Evolutionary conservation across 805 yeast genomes (phyloP), one percentile per base, ranked within the genome.

Genomic region (Pichia exigua): DNA sequence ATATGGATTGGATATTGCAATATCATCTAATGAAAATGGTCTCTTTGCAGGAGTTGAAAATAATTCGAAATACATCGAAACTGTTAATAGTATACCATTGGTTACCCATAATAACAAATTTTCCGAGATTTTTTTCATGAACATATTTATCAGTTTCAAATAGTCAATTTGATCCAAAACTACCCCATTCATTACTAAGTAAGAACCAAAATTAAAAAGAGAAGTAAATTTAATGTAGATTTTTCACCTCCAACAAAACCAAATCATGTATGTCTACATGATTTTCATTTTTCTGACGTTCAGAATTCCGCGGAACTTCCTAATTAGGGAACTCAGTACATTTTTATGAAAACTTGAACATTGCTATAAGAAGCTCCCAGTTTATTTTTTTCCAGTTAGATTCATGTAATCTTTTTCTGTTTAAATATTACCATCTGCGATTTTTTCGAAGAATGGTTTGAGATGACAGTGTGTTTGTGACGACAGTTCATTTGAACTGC

Each of bases 1-100:
- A 56, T 70, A 76, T n/a, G 82, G 81, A 61, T 75, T 77, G 22
- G 70, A 68, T 7, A 78, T 74, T 2, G 74, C 65, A 27, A 68
- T 59, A 61, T 78, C 79, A 44, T 61, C 61, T 24, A 75, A 47
- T 49, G 61, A 64, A 57, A 78, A 77, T 51, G 71, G 74, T 49
- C 82, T 60, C 56, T 73, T 68, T 58, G 77, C 77, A 11, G 82
- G 80, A 45, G 60, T 53, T 17, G 71, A 43, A 35, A 54, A 45
- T 21, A 39, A n/a, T 42, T 65, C 67, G 60, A 62, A 51, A 32
- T 56, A 59, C 9, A 32, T 15, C 3, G 59, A 49, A 1, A 42
- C 8, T 12, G 28, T 12, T 4, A 49, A 39, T 12, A 50, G 18
- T 12, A n/a, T n/a, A 2, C 38, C 7, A 39, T 48, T 48, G 4